phyloP scores from a whole-genome alignment of 1,284 basidiomycete genomes.

The Melampsora abietis-canadensis region DNA sequence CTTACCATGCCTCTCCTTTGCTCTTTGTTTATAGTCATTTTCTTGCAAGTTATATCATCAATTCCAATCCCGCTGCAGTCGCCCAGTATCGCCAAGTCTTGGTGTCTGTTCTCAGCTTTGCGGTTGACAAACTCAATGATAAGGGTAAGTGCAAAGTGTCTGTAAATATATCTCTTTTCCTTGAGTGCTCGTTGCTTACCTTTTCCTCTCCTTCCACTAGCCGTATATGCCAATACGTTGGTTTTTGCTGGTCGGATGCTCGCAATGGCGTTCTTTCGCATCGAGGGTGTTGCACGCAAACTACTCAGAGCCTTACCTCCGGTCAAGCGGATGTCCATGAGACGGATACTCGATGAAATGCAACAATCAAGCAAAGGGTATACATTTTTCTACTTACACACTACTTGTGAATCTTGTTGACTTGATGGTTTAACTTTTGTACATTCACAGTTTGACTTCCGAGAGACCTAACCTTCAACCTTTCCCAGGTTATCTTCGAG shows the following conservation, averaged over 20 bases:
- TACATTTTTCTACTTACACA: background rate
- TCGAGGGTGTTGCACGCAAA: constrained; percentile 58
- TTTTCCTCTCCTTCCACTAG: constrained; percentile 29
- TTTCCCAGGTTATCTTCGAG: constrained; percentile 35
- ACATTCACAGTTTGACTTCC: background rate
- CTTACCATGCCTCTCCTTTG: background rate
- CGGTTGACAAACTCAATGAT: constrained; percentile 58
- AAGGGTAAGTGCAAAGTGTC: constrained; percentile 52
- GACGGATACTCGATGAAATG: constrained; percentile 51
- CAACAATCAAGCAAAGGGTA: constrained; percentile 42
- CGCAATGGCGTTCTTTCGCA: constrained; percentile 59
- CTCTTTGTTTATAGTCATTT: constrained; percentile 50
- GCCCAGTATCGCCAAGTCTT: constrained; percentile 54
- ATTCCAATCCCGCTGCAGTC: constrained; percentile 48
- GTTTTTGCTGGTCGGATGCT: constrained; percentile 57
- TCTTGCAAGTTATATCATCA: constrained; percentile 53
- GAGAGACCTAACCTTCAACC: constrained; percentile 37
- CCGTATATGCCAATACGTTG: constrained; percentile 59
- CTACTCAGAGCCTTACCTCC: constrained; percentile 56
- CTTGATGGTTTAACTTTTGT: background rate
- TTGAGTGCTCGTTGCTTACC: background rate
- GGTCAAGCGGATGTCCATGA: constrained; percentile 55
- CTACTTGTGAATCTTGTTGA: background rate
- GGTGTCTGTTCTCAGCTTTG: constrained; percentile 56
- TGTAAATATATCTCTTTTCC: background rate